Conservation (phyloP, 1,139 yeast species). For the Taphrina communis region DNA sequence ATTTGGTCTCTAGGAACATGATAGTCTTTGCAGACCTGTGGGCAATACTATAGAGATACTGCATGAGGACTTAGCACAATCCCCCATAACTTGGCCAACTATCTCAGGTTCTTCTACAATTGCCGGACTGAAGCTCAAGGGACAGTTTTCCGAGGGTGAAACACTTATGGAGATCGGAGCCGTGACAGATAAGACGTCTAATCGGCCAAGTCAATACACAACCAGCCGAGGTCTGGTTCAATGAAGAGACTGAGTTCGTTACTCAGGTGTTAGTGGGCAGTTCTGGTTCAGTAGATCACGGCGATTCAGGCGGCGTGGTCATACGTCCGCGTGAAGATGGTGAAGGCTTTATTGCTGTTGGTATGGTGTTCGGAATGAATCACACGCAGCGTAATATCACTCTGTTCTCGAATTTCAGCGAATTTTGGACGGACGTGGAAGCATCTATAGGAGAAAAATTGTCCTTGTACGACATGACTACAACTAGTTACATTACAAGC, state of each 20-base stretch:
- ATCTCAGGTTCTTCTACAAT: not conserved
- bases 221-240: not conserved
- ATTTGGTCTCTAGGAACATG: no score
- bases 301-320: constrained; percentile 3
- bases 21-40: no score
- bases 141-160: not conserved
- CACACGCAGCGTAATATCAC: no score
- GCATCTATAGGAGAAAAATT: no score
- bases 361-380: not conserved
- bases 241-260: not conserved
- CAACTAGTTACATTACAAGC: no score
- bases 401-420: no score
- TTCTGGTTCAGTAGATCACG: not conserved
- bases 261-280: not conserved
- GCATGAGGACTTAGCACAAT: not conserved
- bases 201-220: not conserved
- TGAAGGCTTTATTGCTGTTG: not conserved
- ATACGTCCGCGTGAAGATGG: not conserved
- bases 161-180: not conserved
- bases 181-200: not conserved
- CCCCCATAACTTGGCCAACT: not conserved
- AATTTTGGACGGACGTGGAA: no score
- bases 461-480: no score
- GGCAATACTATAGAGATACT: not conserved
- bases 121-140: not conserved